phyloP scores from a whole-genome alignment of 148 eudicot genomes.

The Mesembryanthemum crystallinum region DNA sequence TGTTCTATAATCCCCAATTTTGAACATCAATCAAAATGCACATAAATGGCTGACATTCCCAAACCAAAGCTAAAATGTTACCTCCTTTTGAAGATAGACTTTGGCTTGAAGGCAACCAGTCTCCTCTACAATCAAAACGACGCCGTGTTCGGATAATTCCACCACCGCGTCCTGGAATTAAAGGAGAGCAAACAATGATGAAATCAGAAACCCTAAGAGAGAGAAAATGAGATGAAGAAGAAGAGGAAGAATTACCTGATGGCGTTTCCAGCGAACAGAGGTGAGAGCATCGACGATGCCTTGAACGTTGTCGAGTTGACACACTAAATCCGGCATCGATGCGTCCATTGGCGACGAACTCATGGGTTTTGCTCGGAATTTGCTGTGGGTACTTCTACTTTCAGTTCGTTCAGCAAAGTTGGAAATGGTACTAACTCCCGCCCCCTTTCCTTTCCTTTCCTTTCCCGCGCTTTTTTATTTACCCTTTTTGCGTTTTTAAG shows the following conservation, averaged over 20 bases:
- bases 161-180: constrained; percentile 67
- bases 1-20: not conserved
- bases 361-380: constrained; percentile 28
- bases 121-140: constrained; percentile 86
- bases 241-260: constrained; percentile 44
- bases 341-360: constrained; percentile 54
- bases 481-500: no score
- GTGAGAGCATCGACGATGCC: constrained; percentile 92
- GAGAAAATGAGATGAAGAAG: not conserved
- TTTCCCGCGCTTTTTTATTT: no score
- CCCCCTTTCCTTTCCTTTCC: no score
- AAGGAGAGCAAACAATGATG: not conserved
- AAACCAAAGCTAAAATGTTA: constrained; percentile 17
- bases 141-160: constrained; percentile 89
- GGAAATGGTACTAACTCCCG: no score
- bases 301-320: constrained; percentile 86
- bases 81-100: constrained; percentile 94
- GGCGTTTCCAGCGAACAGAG: constrained; percentile 95
- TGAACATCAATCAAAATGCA: not conserved
- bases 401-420: no score
- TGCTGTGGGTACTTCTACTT: no score
- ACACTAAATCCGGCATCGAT: constrained; percentile 53
- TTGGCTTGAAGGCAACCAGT: constrained; percentile 93
- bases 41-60: not conserved
- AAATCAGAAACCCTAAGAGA: constrained; percentile 13